Base-by-base conservation (phyloP, 345 rosid species). In the Salix brachista region DNA sequence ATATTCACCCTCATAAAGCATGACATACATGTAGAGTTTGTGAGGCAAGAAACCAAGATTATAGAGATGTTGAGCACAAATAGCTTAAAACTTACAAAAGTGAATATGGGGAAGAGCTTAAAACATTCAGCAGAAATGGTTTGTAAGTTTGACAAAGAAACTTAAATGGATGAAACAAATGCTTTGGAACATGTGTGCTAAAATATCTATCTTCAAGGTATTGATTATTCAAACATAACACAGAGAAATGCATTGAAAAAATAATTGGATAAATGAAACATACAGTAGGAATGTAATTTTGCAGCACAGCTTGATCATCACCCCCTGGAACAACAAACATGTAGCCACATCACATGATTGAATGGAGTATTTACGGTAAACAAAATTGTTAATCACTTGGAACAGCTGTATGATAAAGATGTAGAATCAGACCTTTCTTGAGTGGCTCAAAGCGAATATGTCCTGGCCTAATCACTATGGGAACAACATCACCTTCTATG, bases 371-470 rank as follows among this genome's bases (percentile, higher is more conserved):
- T 54, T 66, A 34, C 65, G 46, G 50, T 61, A 32, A 16, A 65
- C 37, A 41, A 78, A 39, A 26, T 34, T 36, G 48, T 67, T 14
- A 71, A 58, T 39, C 73, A 74, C 74, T 76, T 67, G 60, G 56
- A 36, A 72, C n/a, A 60, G 74, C 50, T n/a, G 65, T 61, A 58
- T 23, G 46, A 71, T 70, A 65, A 71, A 67, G 70, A 42, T 58
- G 69, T 41, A 39, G 73, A 37, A 28, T 34, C 70, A 75, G 69
- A 87, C 97, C 97, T 88, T 86, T 78, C 69, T 86, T 84, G 9
- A 87, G 80, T 32, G 92, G 88, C 75, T 87, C 85, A 86, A 94
- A 96, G 75, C 97, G 94, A 82, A 96, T 92, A 83, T 96, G 97
- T 78, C 98, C 98, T 32, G 99, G 97, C 87, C 90, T 88, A 77